Base-by-base conservation (phyloP, 768 basidiomycete species). In the Suillus variegatus region DNA sequence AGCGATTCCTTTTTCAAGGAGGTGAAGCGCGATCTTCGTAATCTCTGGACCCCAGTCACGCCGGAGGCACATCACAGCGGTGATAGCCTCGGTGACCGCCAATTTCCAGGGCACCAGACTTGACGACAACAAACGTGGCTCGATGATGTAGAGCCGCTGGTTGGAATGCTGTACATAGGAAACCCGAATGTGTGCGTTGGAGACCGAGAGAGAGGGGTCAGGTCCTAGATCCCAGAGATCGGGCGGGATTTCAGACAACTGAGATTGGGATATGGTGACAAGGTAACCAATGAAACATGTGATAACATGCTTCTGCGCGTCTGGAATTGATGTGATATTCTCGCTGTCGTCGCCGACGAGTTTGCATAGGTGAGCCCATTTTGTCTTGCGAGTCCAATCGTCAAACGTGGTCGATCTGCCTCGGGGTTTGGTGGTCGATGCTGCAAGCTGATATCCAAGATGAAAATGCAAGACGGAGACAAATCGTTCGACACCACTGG, bases 161-260 rank as follows among this genome's bases (percentile, higher is more conserved):
- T 25, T 25, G 25, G 25, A 2, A 1, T 13, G 51, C 8, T 28
- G 51, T 8, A 16, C 12, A 28, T 49, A 47, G 13, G 61, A 62
- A 18, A 62, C 28, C 14, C 13, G 1, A 13, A 47, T 47, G 35
- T 36, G 3, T 9, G 25, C 3, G 18, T 47, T 49, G 7, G 13
- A 36, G 14, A 6, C 8, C 2, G n/a, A 16, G 28, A 41, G n/a
- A 8, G n/a, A 22, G 1, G 25, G 12, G n/a, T 49, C 2, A 12
- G 25, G 32, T 18, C 43, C 41, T 22, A 62, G 7, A n/a, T 62
- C 25, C 47, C 25, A 62, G 13, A 62, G 47, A 57, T 62, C 8
- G 4, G 49, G 6, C 2, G 4, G 47, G 18, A 54, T 54, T 4
- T 54, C 16, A 0, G 28, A 32, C 9, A 54, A 54, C 10, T 35